Evolutionary conservation across 1,139 yeast genomes (phyloP).

Genomic region (Nakaseomyces glabratus): DNA sequence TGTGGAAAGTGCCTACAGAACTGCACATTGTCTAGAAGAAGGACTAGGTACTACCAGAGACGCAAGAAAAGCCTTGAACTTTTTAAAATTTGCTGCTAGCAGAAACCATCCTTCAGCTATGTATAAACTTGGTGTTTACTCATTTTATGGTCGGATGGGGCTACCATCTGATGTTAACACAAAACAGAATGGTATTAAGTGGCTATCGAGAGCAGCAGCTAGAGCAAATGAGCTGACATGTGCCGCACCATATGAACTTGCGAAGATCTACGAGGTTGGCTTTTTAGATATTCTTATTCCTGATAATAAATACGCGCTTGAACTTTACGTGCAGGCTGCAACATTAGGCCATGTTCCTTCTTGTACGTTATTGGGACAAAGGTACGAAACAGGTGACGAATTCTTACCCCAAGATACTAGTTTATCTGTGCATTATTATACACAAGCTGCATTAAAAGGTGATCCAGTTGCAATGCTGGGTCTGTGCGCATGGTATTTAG

Average conservation of each 20-base stretch:
- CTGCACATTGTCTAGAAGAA: constrained; percentile 85
- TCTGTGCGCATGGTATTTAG: constrained; percentile 92
- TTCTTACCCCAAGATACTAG: constrained; percentile 75
- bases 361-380: constrained; percentile 69
- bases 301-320: constrained; percentile 77
- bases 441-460: constrained; percentile 82
- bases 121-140: constrained; percentile 82
- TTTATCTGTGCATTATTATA: constrained; percentile 83
- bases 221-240: constrained; percentile 77
- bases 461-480: constrained; percentile 88
- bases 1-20: constrained; percentile 81
- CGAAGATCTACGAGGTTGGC: constrained; percentile 74
- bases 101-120: constrained; percentile 92
- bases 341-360: constrained; percentile 79
- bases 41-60: constrained; percentile 91
- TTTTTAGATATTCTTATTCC: constrained; percentile 79
- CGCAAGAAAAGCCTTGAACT: constrained; percentile 76
- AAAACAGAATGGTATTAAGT: constrained; percentile 80
- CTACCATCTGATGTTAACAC: constrained; percentile 56
- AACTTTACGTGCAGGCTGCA: constrained; percentile 81
- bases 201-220: constrained; percentile 83
- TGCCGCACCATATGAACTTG: constrained; percentile 90
- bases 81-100: constrained; percentile 78
- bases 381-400: constrained; percentile 73
- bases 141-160: constrained; percentile 81